Evolutionary conservation across 108 stramenopile species (phyloP), one percentile per base, ranked within the genome.

Genomic region (Nannochloropsis oceanica): DNA sequence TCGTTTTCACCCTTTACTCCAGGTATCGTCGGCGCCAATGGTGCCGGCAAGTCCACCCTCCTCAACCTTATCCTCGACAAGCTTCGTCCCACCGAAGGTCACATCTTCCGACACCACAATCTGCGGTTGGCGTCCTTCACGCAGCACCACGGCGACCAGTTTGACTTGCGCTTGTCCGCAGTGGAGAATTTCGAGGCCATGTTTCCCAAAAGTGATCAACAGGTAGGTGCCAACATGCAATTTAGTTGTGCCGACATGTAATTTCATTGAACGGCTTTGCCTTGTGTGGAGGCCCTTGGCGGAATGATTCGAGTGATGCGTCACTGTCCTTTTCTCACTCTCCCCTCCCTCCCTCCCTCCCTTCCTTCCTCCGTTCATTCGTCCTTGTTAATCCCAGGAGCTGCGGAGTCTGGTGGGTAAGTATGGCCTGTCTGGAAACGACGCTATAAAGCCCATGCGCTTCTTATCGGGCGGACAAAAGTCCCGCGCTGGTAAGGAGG

Each of bases 381-480:
- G 11, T 79, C 9, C 8, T 46, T 42, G 8, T 24, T 42, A 13
- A 14, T 14, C 8, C 43, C 79, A 96, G 90, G 95, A 92, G 12
- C 95, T 96, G 93, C 86, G 97, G 44, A 92, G 91, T 11, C 95
- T 95, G 44, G 85, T 98, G 46, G 98, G 96, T 2, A 93, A 91
- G 83, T 99, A 96, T 86, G 94, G 95, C 82, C 95, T 98, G 79
- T 93, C 94, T 81, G 95, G 95, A 2, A 92, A 92, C 25, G 94
- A 97, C 89, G 96, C 96, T 25, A 79, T 95, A 34, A 96, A 96
- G 85, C 97, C 96, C 26, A 97, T 98, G 93, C 91, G 93, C 88
- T 92, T 96, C 73, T 90, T 98, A 27, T 94, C 93, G 43, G 99
- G 99, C 50, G 99, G 98, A 12, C 96, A 97, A 86, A 97, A 97